Percentiles rank a stretch among this genome's conserved stretches.
Conservation (phyloP, 78 protist genomes). For the Capsaspora owczarzaki region DNA sequence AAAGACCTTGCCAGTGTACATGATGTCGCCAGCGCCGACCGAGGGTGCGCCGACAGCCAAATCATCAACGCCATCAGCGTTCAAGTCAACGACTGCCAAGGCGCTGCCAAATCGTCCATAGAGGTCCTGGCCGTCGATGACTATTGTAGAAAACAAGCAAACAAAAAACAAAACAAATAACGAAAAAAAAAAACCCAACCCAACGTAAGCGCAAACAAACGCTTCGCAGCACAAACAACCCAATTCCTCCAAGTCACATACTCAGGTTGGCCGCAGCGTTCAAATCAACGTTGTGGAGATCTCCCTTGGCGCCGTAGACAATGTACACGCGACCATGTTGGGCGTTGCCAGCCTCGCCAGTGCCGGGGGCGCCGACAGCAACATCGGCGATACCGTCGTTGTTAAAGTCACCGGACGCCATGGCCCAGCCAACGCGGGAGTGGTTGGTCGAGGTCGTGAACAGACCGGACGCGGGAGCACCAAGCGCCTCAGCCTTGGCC, state of each 20-base stretch:
- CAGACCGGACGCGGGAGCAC: no score
- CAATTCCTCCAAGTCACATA: no score
- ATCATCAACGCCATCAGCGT: conserved; percentile 12
- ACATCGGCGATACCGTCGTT: conserved; percentile 6
- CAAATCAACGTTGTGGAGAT: no score
- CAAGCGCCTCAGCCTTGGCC: no score
- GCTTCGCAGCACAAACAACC: no score
- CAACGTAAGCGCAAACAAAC: no score
- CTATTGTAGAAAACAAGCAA: no score
- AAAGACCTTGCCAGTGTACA: not conserved
- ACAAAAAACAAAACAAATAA: no score
- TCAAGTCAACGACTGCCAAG: not conserved
- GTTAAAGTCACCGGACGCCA: conserved; percentile 4
- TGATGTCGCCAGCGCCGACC: not conserved
- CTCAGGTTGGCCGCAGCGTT: no score
- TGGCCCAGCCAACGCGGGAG: not conserved
- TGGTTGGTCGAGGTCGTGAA: not conserved
- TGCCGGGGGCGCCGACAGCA: conserved; percentile 3
- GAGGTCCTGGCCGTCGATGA: not conserved
- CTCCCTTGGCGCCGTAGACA: not conserved
- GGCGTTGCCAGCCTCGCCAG: not conserved
- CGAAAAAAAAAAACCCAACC: no score
- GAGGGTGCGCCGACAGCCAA: conserved; percentile 13
- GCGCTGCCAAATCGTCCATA: conserved; percentile 4
- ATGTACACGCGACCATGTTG: not conserved